These are phyloP conservation scores for Cenococcum geophilum DNA, from an alignment of 495 filamentous ascomycete species.

Conservation along the genomic window DNA sequence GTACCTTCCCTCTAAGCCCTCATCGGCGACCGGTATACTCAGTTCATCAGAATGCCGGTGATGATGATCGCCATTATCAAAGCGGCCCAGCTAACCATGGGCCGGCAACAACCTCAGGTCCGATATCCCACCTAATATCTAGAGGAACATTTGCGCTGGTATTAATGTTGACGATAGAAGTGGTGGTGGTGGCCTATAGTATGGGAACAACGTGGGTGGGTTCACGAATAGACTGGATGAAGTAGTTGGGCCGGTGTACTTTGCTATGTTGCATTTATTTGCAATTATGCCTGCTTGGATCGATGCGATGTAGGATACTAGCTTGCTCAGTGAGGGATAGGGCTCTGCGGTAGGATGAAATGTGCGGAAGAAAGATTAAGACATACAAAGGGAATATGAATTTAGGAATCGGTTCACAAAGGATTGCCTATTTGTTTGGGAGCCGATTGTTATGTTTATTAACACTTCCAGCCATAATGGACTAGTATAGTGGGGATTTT, in stretches of 20 bases:
- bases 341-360: too few species aligned
- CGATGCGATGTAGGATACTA: neutral
- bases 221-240: neutral
- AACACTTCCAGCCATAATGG: too few species aligned
- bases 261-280: slow-evolving; percentile 4
- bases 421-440: too few species aligned
- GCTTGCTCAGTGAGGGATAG: neutral
- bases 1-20: neutral
- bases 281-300: slow-evolving; percentile 4
- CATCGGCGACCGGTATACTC: neutral
- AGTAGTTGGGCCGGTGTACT: slow-evolving; percentile 3
- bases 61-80: slow-evolving; percentile 7
- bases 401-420: too few species aligned
- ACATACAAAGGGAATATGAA: too few species aligned
- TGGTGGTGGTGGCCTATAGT: neutral
- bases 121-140: neutral
- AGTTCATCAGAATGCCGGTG: neutral
- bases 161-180: neutral
- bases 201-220: slow-evolving; percentile 1
- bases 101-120: neutral
- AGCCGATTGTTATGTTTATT: too few species aligned
- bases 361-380: too few species aligned
- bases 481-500: too few species aligned
- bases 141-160: neutral
- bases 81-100: neutral